Evolutionary conservation across 306 rosid species (phyloP).

Genomic region (Ammopiptanthus mongolicus): DNA sequence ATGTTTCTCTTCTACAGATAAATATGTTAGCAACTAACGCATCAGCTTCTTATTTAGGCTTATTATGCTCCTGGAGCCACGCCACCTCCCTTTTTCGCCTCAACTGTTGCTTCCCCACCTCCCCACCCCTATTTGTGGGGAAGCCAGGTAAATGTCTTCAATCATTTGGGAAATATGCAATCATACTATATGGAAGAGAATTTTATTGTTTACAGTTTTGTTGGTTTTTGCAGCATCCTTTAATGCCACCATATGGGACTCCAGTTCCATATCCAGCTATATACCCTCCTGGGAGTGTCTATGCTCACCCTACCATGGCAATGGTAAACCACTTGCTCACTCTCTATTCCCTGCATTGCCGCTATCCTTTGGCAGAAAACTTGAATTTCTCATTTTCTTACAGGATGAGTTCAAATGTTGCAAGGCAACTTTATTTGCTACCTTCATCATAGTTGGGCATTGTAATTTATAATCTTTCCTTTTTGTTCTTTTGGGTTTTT

Average conservation of each 20-base stretch:
- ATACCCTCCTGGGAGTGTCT: constrained; percentile 88
- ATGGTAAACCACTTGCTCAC: constrained; percentile 42
- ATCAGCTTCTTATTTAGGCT: constrained; percentile 58
- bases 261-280: constrained; percentile 93
- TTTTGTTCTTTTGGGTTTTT: neutral
- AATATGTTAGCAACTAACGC: constrained; percentile 24
- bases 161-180: neutral
- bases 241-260: constrained; percentile 91
- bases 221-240: constrained; percentile 65
- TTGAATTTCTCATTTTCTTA: neutral
- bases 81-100: constrained; percentile 84
- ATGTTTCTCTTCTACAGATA: constrained; percentile 5
- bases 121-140: constrained; percentile 99
- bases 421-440: neutral
- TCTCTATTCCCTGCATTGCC: neutral
- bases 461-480: constrained; percentile 8
- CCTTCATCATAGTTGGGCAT: neutral
- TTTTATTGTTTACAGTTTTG: constrained; percentile 8
- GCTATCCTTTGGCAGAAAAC: neutral
- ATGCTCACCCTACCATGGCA: constrained; percentile 91
- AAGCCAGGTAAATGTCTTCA: constrained; percentile 55
- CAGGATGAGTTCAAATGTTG: neutral
- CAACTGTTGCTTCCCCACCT: constrained; percentile 81
- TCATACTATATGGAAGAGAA: neutral
- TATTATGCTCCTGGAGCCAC: constrained; percentile 86